These are phyloP conservation scores for Cinnamomum micranthum DNA, from an alignment of 164 flowering plant genomes.

Conservation along the genomic window DNA sequence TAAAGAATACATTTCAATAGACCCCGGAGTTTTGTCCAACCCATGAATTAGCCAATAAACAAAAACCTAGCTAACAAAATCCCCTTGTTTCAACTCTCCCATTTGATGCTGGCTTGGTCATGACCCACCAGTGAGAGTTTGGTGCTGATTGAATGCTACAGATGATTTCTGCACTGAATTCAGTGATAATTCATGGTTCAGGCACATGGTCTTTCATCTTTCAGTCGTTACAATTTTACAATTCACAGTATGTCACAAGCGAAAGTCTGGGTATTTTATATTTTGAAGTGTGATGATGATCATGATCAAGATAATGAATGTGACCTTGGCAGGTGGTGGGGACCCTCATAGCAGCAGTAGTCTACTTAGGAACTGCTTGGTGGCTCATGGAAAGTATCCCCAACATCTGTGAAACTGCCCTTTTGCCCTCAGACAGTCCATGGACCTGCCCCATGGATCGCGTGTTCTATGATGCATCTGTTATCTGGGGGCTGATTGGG, in stretches of 20 bases:
- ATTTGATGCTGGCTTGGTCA: no score
- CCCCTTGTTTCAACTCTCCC: no score
- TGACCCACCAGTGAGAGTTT: background rate
- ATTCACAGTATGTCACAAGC: background rate
- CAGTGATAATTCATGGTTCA: background rate
- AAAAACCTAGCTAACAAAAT: no score
- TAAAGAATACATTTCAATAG: no score
- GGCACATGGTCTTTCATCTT: background rate
- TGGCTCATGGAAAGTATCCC: constrained; percentile 76
- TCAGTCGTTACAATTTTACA: background rate
- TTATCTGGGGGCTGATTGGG: constrained; percentile 86
- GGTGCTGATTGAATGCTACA: no score
- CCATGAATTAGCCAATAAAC: no score
- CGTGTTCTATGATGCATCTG: constrained; percentile 84
- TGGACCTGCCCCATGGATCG: constrained; percentile 85
- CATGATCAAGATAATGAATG: background rate
- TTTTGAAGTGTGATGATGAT: background rate
- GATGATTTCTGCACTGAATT: background rate
- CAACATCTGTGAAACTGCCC: constrained; percentile 45
- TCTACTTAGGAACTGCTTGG: constrained; percentile 79
- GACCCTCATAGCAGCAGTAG: constrained; percentile 53
- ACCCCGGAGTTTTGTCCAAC: no score
- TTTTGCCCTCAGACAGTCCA: constrained; percentile 39
- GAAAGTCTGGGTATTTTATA: background rate
- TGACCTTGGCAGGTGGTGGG: constrained; percentile 57